These are phyloP conservation scores for Podosphaera fusca DNA, from an alignment of 2,329 filamentous ascomycete genomes.

Conservation along the genomic window DNA sequence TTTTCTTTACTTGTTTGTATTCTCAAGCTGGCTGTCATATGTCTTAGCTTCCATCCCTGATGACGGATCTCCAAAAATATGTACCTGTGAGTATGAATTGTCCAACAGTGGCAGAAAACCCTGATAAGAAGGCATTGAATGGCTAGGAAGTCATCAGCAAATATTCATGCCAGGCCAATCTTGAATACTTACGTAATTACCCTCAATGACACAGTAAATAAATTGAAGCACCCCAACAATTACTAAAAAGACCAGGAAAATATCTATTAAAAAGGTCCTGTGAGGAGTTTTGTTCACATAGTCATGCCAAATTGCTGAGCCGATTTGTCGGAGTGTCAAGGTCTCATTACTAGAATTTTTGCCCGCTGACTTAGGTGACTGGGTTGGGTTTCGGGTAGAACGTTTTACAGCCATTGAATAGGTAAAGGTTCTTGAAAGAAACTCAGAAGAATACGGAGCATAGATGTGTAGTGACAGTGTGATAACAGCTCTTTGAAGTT, in stretches of 20 bases:
- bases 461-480: too few relatives aligned
- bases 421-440: background rate
- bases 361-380: background rate
- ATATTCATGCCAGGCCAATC: background rate
- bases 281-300: constrained; percentile 69
- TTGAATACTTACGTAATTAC: constrained; percentile 64
- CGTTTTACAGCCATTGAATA: constrained; percentile 28
- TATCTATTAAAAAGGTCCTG: constrained; percentile 76
- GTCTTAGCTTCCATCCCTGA: constrained; percentile 2
- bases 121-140: constrained; percentile 94
- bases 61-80: constrained; percentile 7
- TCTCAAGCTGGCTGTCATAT: constrained; percentile 39
- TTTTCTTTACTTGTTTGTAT: constrained; percentile 81
- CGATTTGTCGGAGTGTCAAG: constrained; percentile 27
- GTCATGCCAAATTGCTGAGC: constrained; percentile 47
- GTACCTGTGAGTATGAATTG: constrained; percentile 89
- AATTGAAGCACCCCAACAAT: constrained; percentile 80
- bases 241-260: constrained; percentile 73
- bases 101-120: constrained; percentile 82
- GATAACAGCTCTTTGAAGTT: too few relatives aligned
- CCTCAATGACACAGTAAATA: constrained; percentile 70
- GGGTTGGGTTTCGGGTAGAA: constrained; percentile 14
- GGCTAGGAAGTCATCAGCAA: constrained; percentile 34
- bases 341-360: background rate
- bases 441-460: too few relatives aligned